Evolutionary conservation across 1,284 basidiomycete species (phyloP).

Genomic region (Ganoderma lingzhi): DNA sequence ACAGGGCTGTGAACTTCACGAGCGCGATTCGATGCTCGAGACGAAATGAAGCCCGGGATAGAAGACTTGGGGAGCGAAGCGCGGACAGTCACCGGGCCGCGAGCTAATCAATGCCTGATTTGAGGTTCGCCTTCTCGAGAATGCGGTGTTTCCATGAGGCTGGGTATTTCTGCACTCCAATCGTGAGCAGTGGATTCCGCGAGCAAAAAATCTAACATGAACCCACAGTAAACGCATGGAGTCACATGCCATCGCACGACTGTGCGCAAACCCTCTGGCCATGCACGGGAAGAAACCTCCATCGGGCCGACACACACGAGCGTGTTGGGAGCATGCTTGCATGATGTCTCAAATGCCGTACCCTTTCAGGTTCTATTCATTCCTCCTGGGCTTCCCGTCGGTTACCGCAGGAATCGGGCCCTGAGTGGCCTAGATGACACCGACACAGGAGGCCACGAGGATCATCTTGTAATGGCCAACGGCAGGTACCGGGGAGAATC

Average conservation of each 20-base stretch:
- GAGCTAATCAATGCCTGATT: conserved; percentile 1
- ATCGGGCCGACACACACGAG: background rate
- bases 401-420: background rate
- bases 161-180: background rate
- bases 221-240: background rate
- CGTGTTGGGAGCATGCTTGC: background rate
- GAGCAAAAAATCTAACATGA: background rate
- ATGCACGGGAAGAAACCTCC: background rate
- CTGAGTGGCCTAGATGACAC: background rate
- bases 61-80: conserved; percentile 1
- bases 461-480: background rate
- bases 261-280: background rate
- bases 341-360: background rate
- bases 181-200: background rate
- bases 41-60: conserved; percentile 4
- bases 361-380: background rate
- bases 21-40: background rate
- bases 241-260: background rate
- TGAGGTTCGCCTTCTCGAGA: conserved; percentile 1
- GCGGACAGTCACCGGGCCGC: background rate
- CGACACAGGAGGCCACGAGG: background rate
- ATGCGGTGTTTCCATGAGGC: background rate
- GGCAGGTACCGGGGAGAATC: background rate
- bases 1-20: background rate
- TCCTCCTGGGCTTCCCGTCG: background rate